These are phyloP conservation scores for Conringia planisiliqua DNA, from an alignment of 345 rosid species.

Conservation along the genomic window DNA sequence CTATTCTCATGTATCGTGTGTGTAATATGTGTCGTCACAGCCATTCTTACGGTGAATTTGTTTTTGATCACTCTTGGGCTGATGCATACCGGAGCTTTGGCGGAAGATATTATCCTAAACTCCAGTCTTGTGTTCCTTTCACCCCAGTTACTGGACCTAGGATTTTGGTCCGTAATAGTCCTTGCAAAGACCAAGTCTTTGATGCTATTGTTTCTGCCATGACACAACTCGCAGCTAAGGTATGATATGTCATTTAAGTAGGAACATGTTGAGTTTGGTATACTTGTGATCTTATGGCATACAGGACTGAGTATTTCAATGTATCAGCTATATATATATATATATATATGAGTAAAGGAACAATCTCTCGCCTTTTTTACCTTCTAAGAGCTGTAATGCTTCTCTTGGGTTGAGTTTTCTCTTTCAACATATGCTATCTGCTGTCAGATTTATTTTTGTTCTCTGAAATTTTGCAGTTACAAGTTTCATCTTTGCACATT, in stretches of 20 bases:
- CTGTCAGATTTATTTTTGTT: conserved; percentile 1
- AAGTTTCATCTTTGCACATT: conserved; percentile 78
- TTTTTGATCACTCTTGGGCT: conserved; percentile 95
- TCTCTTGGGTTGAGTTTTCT: neutral
- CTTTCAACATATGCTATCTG: neutral
- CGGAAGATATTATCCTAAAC: conserved; percentile 86
- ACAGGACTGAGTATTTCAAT: no score
- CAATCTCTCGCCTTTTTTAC: neutral
- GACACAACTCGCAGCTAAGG: conserved; percentile 69
- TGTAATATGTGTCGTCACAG: conserved; percentile 43
- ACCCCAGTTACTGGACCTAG: conserved; percentile 95
- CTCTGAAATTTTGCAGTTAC: conserved; percentile 46
- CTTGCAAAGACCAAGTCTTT: conserved; percentile 65
- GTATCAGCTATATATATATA: no score
- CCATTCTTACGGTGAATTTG: conserved; percentile 95
- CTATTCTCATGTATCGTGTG: conserved; percentile 21
- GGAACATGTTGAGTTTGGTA: neutral
- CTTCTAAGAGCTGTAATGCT: neutral
- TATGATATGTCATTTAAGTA: conserved; percentile 23
- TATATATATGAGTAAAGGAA: neutral
- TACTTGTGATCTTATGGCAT: no score
- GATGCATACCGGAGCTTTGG: conserved; percentile 90
- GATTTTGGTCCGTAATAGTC: conserved; percentile 60
- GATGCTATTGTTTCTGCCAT: conserved; percentile 62
- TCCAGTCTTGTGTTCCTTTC: conserved; percentile 95